Evolutionary conservation across 805 yeast genomes (phyloP).

Genomic region (Wickerhamomyces tratensis): DNA sequence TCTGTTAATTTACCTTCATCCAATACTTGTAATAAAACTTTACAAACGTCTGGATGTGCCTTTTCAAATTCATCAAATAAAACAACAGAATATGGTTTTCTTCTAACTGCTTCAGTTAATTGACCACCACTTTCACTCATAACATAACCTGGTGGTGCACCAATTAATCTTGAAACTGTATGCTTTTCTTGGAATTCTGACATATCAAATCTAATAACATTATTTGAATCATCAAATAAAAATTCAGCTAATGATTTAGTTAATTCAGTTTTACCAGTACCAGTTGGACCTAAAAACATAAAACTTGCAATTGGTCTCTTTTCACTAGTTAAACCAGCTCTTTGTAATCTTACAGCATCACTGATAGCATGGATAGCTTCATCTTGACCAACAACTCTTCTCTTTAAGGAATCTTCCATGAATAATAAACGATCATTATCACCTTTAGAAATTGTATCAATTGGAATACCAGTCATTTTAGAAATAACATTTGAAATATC

Average conservation of each 20-base stretch:
- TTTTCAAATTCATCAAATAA: slow-evolving; percentile 95
- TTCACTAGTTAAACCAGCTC: slow-evolving; percentile 94
- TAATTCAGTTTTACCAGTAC: slow-evolving; percentile 96
- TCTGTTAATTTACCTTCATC: slow-evolving; percentile 95
- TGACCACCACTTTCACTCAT: slow-evolving; percentile 93
- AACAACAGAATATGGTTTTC: slow-evolving; percentile 91
- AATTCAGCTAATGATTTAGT: slow-evolving; percentile 91
- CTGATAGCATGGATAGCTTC: slow-evolving; percentile 86
- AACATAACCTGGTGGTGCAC: slow-evolving; percentile 98
- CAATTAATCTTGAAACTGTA: slow-evolving; percentile 81
- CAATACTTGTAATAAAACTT: slow-evolving; percentile 79
- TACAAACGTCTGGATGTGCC: slow-evolving; percentile 94
- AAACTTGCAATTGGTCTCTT: slow-evolving; percentile 94
- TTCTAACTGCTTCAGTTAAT: slow-evolving; percentile 88
- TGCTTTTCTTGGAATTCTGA: slow-evolving; percentile 96
- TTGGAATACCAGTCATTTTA: slow-evolving; percentile 94
- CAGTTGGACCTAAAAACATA: slow-evolving; percentile 96
- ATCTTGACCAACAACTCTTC: slow-evolving; percentile 89
- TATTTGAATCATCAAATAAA: slow-evolving; percentile 77
- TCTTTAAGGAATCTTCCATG: slow-evolving; percentile 75
- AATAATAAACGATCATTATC: slow-evolving; percentile 83
- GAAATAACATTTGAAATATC: slow-evolving; percentile 91
- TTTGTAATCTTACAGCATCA: slow-evolving; percentile 90
- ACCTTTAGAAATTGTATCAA: slow-evolving; percentile 82
- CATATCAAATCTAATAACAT: slow-evolving; percentile 93